Conservation (phyloP, 352 stramenopile species). For the Pythium dissimile region DNA sequence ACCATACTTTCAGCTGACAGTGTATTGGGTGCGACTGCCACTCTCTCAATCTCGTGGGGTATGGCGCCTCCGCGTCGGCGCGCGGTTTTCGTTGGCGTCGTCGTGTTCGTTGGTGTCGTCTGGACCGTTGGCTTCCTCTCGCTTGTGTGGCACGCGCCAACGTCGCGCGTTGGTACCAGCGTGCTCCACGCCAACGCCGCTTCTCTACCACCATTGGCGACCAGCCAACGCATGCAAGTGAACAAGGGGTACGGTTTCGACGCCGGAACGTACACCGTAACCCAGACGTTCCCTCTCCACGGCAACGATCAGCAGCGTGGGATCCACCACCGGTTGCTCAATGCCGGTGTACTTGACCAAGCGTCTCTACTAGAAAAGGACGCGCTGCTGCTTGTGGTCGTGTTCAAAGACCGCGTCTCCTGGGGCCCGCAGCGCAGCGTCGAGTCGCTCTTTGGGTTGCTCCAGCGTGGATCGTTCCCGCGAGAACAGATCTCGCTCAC, state of each 20-base stretch:
- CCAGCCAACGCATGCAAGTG: neutral
- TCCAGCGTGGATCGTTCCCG: conserved; percentile 24
- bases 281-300: conserved; percentile 6
- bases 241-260: neutral
- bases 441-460: conserved; percentile 29
- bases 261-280: neutral
- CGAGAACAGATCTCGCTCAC: conserved; percentile 28
- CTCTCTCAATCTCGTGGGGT: too few relatives aligned
- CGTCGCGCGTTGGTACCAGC: too few relatives aligned
- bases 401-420: conserved; percentile 35
- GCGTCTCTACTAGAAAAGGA: neutral
- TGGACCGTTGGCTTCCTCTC: too few relatives aligned
- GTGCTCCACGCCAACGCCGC: too few relatives aligned
- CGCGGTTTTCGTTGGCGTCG: too few relatives aligned
- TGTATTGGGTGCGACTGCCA: too few relatives aligned
- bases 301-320: neutral
- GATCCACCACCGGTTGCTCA: conserved; percentile 1
- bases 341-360: neutral
- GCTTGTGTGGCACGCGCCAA: too few relatives aligned
- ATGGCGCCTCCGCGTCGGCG: too few relatives aligned
- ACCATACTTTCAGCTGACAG: too few relatives aligned
- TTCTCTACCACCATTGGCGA: too few relatives aligned
- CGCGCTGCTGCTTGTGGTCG: conserved; percentile 27
- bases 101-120: too few relatives aligned
- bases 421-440: conserved; percentile 29